Evolutionary conservation across 345 rosid species (phyloP), one percentile per base, ranked within the genome.

Genomic region (Citrus cavaleriei): DNA sequence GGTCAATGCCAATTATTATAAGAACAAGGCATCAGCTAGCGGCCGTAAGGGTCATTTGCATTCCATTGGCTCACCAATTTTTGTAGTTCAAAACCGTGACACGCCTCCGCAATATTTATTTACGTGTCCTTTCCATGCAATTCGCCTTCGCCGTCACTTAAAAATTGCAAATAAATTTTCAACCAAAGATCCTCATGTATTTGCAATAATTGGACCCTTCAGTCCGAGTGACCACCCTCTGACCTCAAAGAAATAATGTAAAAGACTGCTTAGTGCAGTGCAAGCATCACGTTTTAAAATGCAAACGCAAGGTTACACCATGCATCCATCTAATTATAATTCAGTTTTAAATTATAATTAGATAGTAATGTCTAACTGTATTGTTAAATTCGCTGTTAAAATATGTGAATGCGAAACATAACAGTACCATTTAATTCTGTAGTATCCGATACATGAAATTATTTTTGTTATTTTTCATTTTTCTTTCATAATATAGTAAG

Each of bases 31-130:
- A 75, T 16, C 18, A 0, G 22, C 22, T 54, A 18, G n/a, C n/a
- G 0, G 67, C 67, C 19, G 6, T 2, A 12, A 49, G 35, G 78
- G 54, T 42, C 71, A 61, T n/a, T 78, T 71, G 81, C 64, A 42
- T 32, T 37, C 74, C 73, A 68, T 42, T 16, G 79, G 77, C 61
- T 70, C 80, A 70, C 68, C 77, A 28, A 70, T 62, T 62, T 40
- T 35, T 70, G 37, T 64, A 27, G 65, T 55, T 28, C 72, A 70
- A 63, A 65, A 19, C 49, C 72, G 27, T 27, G 66, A 75, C 76
- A 70, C 27, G 46, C 76, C 40, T 70, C 57, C 65, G 57, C 59
- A 12, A 78, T 24, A 37, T 62, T n/a, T 71, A 21, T 62, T n/a
- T 78, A 21, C 38, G 35, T 25, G 19, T 28, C 58, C 57, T 25